Evolutionary conservation across 306 rosid species (phyloP).

Genomic region (Acacia melanoxylon): DNA sequence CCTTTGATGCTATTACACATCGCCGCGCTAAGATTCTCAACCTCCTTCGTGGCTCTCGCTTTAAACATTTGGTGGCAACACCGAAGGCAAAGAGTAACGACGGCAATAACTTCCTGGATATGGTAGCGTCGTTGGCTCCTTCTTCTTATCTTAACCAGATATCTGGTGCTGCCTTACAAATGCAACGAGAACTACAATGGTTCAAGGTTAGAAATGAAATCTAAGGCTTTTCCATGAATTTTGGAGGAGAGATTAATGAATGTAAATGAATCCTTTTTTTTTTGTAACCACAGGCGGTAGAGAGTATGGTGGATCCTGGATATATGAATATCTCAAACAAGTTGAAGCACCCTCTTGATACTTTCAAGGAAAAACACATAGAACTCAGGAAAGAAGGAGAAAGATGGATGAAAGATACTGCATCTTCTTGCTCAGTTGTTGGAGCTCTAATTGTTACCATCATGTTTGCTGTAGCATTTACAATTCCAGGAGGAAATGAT

Average conservation of each 20-base stretch:
- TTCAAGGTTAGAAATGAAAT: not conserved
- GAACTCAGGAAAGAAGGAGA: not conserved
- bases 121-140: not conserved
- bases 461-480: not conserved
- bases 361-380: not conserved
- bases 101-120: too few species aligned
- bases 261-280: too few species aligned
- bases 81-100: accelerated
- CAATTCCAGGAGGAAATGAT: not conserved
- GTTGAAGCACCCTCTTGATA: not conserved
- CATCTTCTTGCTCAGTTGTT: not conserved
- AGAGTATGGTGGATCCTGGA: not conserved
- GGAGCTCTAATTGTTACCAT: not conserved
- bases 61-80: too few species aligned
- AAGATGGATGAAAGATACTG: not conserved
- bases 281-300: not conserved
- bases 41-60: too few species aligned
- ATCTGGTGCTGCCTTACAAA: not conserved
- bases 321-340: not conserved
- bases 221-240: too few species aligned
- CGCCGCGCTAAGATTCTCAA: not conserved
- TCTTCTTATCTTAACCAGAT: not conserved
- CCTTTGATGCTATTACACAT: not conserved
- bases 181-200: not conserved
- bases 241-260: too few species aligned